Evolutionary conservation across 495 filamentous ascomycete species (phyloP).

Genomic region (Annulohypoxylon bovei): DNA sequence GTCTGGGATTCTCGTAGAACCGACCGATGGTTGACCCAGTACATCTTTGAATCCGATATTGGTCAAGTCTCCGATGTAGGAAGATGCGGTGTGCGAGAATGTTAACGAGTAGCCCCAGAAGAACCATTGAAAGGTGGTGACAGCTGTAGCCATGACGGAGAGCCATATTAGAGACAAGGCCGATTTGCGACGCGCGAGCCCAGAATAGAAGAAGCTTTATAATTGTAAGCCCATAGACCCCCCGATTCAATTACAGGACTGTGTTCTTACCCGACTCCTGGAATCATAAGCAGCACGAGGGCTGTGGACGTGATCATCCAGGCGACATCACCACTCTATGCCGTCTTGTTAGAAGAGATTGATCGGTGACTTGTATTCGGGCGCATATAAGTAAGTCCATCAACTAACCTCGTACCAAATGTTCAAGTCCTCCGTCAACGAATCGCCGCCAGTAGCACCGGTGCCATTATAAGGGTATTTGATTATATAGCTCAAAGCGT

Average conservation of each 20-base stretch:
- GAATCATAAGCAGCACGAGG: conserved; percentile 97
- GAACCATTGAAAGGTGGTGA: conserved; percentile 97
- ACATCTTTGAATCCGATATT: conserved; percentile 90
- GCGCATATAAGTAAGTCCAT: neutral
- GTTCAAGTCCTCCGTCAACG: conserved; percentile 78
- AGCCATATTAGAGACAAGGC: conserved; percentile 96
- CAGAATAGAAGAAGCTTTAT: conserved; percentile 92
- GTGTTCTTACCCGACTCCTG: conserved; percentile 76
- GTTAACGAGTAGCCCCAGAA: conserved; percentile 98
- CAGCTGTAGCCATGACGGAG: conserved; percentile 92
- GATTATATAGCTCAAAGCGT: conserved; percentile 58
- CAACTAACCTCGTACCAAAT: conserved; percentile 78
- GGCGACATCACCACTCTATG: conserved; percentile 84
- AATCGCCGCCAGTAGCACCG: conserved; percentile 74
- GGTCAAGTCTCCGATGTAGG: conserved; percentile 82
- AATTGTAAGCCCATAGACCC: conserved; percentile 25
- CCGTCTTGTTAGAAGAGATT: conserved; percentile 14
- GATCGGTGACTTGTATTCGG: neutral
- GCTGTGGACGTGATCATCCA: conserved; percentile 91
- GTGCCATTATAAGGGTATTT: conserved; percentile 72
- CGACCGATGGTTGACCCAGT: conserved; percentile 82
- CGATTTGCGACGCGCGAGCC: conserved; percentile 95
- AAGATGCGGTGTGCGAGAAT: conserved; percentile 86
- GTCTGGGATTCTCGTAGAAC: conserved; percentile 83
- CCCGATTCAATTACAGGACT: conserved; percentile 20